Conservation (phyloP, 148 eudicot species). For the Nyssa sinensis region DNA sequence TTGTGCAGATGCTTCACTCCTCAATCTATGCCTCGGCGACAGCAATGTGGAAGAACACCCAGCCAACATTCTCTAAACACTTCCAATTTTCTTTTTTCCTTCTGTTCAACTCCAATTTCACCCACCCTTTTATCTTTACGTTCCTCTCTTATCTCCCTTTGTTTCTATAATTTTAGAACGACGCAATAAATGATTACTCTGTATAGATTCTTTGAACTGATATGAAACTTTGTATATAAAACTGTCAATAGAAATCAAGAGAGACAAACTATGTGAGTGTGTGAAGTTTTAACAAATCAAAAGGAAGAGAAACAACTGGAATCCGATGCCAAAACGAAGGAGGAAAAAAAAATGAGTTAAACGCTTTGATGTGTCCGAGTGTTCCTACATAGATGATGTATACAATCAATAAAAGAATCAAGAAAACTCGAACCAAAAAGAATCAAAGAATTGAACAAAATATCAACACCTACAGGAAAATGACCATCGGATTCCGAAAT, state of each 20-base stretch:
- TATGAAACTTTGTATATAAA: slow-evolving; percentile 19
- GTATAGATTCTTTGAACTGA: background rate
- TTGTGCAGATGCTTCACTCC: slow-evolving; percentile 71
- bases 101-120: slow-evolving; percentile 18
- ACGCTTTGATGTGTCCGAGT: slow-evolving; percentile 21
- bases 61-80: slow-evolving; percentile 85
- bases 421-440: slow-evolving; percentile 33
- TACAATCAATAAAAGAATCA: slow-evolving; percentile 51
- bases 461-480: slow-evolving; percentile 27
- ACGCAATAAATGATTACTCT: slow-evolving; percentile 12
- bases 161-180: slow-evolving; percentile 15
- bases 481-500: slow-evolving; percentile 72
- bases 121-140: slow-evolving; percentile 18
- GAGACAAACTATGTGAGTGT: slow-evolving; percentile 50
- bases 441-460: slow-evolving; percentile 58
- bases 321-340: slow-evolving; percentile 56
- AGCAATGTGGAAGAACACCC: slow-evolving; percentile 85
- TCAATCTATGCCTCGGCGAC: slow-evolving; percentile 87
- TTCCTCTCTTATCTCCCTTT: slow-evolving; percentile 20
- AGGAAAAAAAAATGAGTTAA: slow-evolving; percentile 16
- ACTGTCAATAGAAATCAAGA: slow-evolving; percentile 36
- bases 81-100: slow-evolving; percentile 22
- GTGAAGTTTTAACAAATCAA: slow-evolving; percentile 32
- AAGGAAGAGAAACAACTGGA: slow-evolving; percentile 37
- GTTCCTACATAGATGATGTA: slow-evolving; percentile 26